Base-by-base conservation (phyloP, 2,329 filamentous ascomycete species). In the Neonectria magnoliae region DNA sequence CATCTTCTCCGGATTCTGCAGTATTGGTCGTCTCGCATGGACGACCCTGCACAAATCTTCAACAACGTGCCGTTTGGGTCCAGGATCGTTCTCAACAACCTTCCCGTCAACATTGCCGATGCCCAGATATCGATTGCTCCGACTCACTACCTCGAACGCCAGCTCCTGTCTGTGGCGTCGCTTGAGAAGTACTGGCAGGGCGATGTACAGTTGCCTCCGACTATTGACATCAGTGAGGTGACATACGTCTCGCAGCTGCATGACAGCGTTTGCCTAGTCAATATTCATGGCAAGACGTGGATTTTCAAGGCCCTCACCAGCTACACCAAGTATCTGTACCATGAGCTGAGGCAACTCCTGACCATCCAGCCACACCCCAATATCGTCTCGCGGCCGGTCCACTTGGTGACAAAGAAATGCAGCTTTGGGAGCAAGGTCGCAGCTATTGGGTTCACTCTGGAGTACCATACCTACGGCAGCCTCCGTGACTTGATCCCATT, bases 241-340 rank as follows among this genome's bases (percentile, higher is more conserved):
- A 77, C 81, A 42, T 82, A 88, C 51, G 71, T 85, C 64, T 79
- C 80, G 20, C 84, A 89, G 73, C 76, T 89, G 18, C 85, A 89
- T 67, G 88, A 90, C 71, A 88, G 86, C 65, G 84, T 89, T 48
- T 87, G 84, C 60, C 77, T 88, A 14, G 85, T 89, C 48, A 76
- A 78, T 33, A 78, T 85, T 44, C 68, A 76, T 20, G 78, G 75
- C 7, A 70, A 77, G 52, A 74, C 80, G 2, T 85, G 82, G 79
- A 84, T 88, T 60, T 82, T 90, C 76, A 90, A 90, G 73, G 85
- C 86, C 3, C 74, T 89, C 45, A 85, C 84, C 2, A 86, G 84
- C 75, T 84, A 82, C 67, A 81, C 85, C 64, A 88, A 88, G 71
- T 89, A 86, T 70, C 78, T 90, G 41, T 90, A 89, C 71, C 86